These are phyloP conservation scores for Talaromyces piceae DNA, from an alignment of 2,329 filamentous ascomycete species.

Conservation along the genomic window DNA sequence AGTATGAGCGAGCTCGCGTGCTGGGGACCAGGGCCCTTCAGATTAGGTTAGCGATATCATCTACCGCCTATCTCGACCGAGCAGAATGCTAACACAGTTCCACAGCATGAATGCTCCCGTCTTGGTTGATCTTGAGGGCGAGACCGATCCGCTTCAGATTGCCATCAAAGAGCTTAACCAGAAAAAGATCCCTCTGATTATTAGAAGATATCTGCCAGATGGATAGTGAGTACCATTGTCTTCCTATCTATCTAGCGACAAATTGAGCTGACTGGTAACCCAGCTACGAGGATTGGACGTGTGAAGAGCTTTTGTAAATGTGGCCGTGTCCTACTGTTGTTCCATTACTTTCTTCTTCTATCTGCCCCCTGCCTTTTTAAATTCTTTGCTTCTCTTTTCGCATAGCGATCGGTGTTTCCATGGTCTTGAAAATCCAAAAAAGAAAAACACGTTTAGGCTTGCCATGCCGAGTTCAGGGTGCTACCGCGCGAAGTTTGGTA, in stretches of 20 bases:
- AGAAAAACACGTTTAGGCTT: neutral
- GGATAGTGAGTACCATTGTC: conserved; percentile 63
- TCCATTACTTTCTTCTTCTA: conserved; percentile 14
- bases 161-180: conserved; percentile 94
- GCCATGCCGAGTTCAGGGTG: neutral
- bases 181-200: conserved; percentile 97
- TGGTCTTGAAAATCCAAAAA: conserved; percentile 6
- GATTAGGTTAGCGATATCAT: conserved; percentile 64
- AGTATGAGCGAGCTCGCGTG: conserved; percentile 93
- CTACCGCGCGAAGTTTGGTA: neutral
- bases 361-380: conserved; percentile 10
- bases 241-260: neutral
- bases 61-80: neutral
- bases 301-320: conserved; percentile 72
- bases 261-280: conserved; percentile 8
- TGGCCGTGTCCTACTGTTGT: conserved; percentile 16
- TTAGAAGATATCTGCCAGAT: conserved; percentile 91
- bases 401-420: conserved; percentile 38
- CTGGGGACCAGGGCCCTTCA: conserved; percentile 88
- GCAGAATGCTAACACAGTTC: conserved; percentile 13
- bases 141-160: conserved; percentile 95
- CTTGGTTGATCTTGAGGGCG: conserved; percentile 90
- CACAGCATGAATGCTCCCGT: conserved; percentile 93
- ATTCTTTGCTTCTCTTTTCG: conserved; percentile 21
- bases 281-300: conserved; percentile 98